Base-by-base conservation (phyloP, 441 rosid species). In the Croton setiger region DNA sequence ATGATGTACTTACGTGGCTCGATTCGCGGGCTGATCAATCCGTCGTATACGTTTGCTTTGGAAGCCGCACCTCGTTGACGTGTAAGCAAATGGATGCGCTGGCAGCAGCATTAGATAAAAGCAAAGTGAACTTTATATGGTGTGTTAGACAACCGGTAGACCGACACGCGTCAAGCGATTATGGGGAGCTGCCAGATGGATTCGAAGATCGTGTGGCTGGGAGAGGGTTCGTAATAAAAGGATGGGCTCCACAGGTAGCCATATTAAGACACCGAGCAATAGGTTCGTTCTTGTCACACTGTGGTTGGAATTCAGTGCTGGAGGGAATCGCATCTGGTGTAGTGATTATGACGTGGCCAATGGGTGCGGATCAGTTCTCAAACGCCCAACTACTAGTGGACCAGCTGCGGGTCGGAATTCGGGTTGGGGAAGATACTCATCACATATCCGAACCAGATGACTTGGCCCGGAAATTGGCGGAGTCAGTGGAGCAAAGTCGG, bases 301-400 rank as follows among this genome's bases (percentile, higher is more conserved):
- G 88, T 57, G 90, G 93, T 15, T 86, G 90, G 90, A 87, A 85
- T 75, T 87, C 92, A 47, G 70, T 73, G 55, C 27, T 79, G 3
- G 88, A 87, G 75, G 87, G 78, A 17, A 66, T 81, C 8, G 75
- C 75, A 37, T 78, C 79, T 0, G 87, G 90, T 23, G 76, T 67
- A 14, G 73, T 80, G 80, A 73, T 84, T 52, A 60, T 85, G 71
- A 84, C 82, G 6, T 85, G 90, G 92, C 87, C 88, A 0, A 82
- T 82, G 88, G 85, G 76, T 27, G 86, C 85, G 5, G 90, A 85
- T 66, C 86, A 85, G 67, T 79, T 71, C 58, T 65, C 72, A 3
- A 76, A 81, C 43, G 80, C 80, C 0, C 67, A 35, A 66, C 44
- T 81, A 45, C 4, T 85, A 17, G 83, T 80, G 51, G 84, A 76